Evolutionary conservation across 139 green algal species (phyloP), one percentile per base, ranked within the genome.

Genomic region (Coelastrella sp.): DNA sequence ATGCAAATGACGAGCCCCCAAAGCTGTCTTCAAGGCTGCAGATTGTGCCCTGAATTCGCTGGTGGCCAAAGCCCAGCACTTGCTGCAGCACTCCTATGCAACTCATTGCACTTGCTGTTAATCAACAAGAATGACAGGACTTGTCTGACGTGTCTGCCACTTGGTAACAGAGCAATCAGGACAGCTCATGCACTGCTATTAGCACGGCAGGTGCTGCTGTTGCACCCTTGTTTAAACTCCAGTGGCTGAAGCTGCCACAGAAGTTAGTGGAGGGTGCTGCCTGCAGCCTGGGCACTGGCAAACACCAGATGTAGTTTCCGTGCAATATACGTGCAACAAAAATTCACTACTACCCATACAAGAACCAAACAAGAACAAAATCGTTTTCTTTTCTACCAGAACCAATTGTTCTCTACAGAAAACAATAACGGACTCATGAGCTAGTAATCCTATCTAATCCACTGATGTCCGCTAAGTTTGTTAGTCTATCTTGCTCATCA

Each of bases 181-280:
- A 22, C 14, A 19, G 56, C 15, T 84, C 73, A 27, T 90, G 74
- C 72, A 56, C 85, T 84, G 85, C 85, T 90, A 84, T 84, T 90
- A 84, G 85, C 49, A 22, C 82, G 17, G 56, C 72, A 35, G 61
- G 5, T 27, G 19, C 72, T 82, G 85, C 85, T 90, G 73, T 90
- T 24, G 85, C 85, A 90, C 85, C 85, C 19, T 78, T 78, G 85
- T 90, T 90, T 90, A 84, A 81, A 88, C 74, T 80, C 56, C 49
- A 65, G 78, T 12, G 9, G 25, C 74, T 84, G 24, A 56, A 10
- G 22, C 60, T 61, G 82, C 24, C 19, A 19, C 82, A 61, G 82
- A 49, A 57, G 82, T 24, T 87, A 24, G 56, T 75, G 82, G 19
- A 61, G 8, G 61, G 56, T 87, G 65, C 65, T 88, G 25, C 4